Evolutionary conservation across 169 alveolate species (phyloP), one percentile per base, ranked within the genome.

Genomic region (Theileria annulata): DNA sequence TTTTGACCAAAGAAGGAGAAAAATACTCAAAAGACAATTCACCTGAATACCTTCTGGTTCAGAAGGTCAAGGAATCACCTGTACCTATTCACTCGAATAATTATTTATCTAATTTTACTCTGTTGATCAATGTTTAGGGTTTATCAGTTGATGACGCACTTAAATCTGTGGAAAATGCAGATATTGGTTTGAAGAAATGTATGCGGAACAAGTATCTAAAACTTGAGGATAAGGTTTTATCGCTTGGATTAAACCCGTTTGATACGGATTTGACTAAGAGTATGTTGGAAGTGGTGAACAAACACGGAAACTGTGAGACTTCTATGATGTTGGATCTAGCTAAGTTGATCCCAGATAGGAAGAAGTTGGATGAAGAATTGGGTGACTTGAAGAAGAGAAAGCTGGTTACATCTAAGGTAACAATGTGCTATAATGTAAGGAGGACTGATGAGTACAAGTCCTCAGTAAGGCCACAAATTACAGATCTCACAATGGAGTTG

Each of bases 401-500:
- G 77, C 82, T 88, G 42, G 63, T 84, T 0, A 60, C 75, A 19
- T 28, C 88, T n/a, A 81, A 68, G 35, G 70, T 75, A 6, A 75
- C 77, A 28, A 71, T 86, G 27, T 80, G 90, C 35, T 88, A 76
- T 31, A 80, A 85, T 10, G 87, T 88, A 19, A 56, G 77, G 27
- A 59, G 48, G 60, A 87, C 89, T 3, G 78, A 68, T 25, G 79
- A 77, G 33, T 86, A 85, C 74, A 60, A 87, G 19, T 49, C 80
- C 60, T 62, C 77, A 51, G 70, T 86, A 3, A 72, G 67, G 19
- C 85, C 56, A 10, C 78, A 75, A 31, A 72, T 88, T n/a, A 92
- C 96, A 13, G 98, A 95, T 56, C 73, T 96, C 27, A 95, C 97
- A 2, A 79, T 91, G 54, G 99, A 95, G 63, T 84, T 95, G 89